Percentiles rank a stretch among this genome's conserved stretches.
Evolutionary conservation across 1,139 yeast genomes (phyloP).

Genomic region (Pneumocystis canis): DNA sequence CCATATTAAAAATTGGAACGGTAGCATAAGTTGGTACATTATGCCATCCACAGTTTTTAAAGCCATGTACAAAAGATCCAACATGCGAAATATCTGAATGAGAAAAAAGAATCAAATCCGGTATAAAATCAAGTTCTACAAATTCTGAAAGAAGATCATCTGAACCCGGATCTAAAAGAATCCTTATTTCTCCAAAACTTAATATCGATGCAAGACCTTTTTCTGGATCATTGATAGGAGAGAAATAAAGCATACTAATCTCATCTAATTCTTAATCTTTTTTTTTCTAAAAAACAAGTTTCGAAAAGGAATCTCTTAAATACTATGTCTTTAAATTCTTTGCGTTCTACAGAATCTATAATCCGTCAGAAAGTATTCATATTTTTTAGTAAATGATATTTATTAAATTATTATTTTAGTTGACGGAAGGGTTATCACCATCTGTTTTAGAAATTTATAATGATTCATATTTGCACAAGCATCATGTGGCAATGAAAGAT

Average conservation of each 20-base stretch:
- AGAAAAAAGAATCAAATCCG: conserved; percentile 59
- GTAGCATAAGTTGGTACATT: conserved; percentile 73
- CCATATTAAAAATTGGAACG: conserved; percentile 72
- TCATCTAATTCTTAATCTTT: not conserved
- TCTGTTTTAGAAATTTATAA: conserved; percentile 41
- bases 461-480: conserved; percentile 80
- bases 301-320: not conserved
- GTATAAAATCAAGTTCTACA: conserved; percentile 1
- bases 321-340: not conserved
- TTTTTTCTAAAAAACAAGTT: not conserved
- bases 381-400: not conserved
- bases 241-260: not conserved
- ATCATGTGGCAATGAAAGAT: conserved; percentile 70
- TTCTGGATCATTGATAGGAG: not conserved
- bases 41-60: conserved; percentile 45
- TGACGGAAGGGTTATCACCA: conserved; percentile 12
- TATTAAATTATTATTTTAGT: not conserved
- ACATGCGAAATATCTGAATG: conserved; percentile 72
- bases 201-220: conserved; percentile 6
- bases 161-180: conserved; percentile 13
- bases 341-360: not conserved
- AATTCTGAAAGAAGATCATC: conserved; percentile 8
- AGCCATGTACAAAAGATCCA: conserved; percentile 64
- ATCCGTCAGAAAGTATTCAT: not conserved
- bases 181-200: conserved; percentile 8